Evolutionary conservation across 2,329 filamentous ascomycete species (phyloP), one percentile per base, ranked within the genome.

Genomic region (Epichloe elymi): DNA sequence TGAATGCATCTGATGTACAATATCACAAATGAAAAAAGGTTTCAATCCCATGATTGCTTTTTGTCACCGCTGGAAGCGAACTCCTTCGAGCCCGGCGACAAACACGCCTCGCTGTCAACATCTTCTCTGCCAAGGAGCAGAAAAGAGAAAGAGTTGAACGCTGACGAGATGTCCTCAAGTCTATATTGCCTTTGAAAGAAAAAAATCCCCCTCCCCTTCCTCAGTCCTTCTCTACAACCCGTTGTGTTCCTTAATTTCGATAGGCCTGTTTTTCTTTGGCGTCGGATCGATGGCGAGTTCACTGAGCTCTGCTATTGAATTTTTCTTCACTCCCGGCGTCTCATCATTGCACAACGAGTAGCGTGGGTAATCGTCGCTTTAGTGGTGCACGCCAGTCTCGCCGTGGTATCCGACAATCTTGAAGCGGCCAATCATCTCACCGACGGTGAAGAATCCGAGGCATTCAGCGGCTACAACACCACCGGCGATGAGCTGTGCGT

Each of bases 391-490:
- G 60, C 76, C 76, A 56, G 69, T 65, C 67, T 86, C 80, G 65
- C 86, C 86, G 70, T 79, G 80, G 79, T 98, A 98, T 58, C 93
- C 93, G 61, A 98, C 78, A 61, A 98, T 70, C 85, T 98, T 97
- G 74, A 93, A 82, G 65, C 90, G 81, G 63, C 93, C 93, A 63
- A 98, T 83, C 70, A 98, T 97, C 79, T 97, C 90, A 58, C 93
- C 93, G 51, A 97, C 81, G 55, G 90, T 94, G 79, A 97, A 98
- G 80, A 98, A 98, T 55, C 93, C 93, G 59, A 98, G 72, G 48
- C 88, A 79, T 74, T 98, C 91, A 51, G 90, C 90, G 46, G 77
- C 71, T 55, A 96, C 74, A 54, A 98, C 86, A 60, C 86, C 87
- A 54, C 78, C 85, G 50, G 85, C 71, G 51, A 79, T 78, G 60